Conservation (phyloP, 306 rosid species). For the Vigna reflexopilosa region DNA sequence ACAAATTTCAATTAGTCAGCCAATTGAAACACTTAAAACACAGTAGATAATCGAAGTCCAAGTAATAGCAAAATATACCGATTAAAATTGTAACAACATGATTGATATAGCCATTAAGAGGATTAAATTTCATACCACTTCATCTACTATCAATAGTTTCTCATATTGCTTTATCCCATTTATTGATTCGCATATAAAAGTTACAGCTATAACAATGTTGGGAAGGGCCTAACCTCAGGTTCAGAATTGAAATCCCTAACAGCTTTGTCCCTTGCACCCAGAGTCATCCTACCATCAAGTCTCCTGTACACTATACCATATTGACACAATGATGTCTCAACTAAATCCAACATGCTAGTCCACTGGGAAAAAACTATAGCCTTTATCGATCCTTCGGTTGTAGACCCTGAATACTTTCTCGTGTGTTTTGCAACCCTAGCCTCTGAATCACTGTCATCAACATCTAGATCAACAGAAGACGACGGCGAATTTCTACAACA, state of each 20-base stretch:
- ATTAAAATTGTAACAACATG: constrained; percentile 18
- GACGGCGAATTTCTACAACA: constrained; percentile 49
- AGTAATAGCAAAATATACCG: constrained; percentile 24
- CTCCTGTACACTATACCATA: constrained; percentile 70
- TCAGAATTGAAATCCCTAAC: constrained; percentile 84
- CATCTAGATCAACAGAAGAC: constrained; percentile 35
- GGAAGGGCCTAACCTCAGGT: constrained; percentile 79
- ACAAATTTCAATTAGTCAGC: constrained; percentile 38
- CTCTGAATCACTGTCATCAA: constrained; percentile 55
- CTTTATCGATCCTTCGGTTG: constrained; percentile 65
- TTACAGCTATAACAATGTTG: constrained; percentile 31
- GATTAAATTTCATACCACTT: constrained; percentile 31
- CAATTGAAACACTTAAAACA: constrained; percentile 36
- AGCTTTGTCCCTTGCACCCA: constrained; percentile 79
- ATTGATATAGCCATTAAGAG: constrained; percentile 20
- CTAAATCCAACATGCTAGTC: constrained; percentile 96
- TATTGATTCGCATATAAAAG: constrained; percentile 24
- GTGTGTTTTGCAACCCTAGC: constrained; percentile 53
- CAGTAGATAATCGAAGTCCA: constrained; percentile 35
- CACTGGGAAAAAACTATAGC: constrained; percentile 94
- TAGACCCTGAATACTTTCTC: constrained; percentile 53
- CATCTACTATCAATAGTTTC: constrained; percentile 17
- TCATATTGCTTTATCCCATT: neutral
- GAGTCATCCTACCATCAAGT: constrained; percentile 93
- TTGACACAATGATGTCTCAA: constrained; percentile 64